Base-by-base conservation (phyloP, 441 rosid species). In the Populus tomentosa region DNA sequence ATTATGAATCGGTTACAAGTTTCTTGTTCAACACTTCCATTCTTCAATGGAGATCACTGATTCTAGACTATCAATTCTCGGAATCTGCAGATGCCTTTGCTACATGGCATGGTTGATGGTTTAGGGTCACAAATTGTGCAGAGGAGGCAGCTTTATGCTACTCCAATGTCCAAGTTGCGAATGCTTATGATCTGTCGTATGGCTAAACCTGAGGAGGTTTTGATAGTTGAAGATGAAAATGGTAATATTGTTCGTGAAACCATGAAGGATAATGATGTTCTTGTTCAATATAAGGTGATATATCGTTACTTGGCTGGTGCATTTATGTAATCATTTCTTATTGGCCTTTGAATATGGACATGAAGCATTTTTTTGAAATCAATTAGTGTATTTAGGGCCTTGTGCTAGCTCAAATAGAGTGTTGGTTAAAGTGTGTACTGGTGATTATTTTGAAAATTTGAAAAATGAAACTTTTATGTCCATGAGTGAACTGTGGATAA, bases 191-290 rank as follows among this genome's bases (percentile, higher is more conserved):
- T 97, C 64, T 91, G 90, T 74, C 98, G 99, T 38, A 97, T 97
- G 99, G 99, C 99, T 28, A 97, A 97, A 87, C 99, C 99, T 72
- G 99, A 97, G 82, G 99, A 97, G 84, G 99, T 97, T 80, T 84
- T 97, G 61, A 92, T 97, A 67, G 99, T 97, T 85, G 99, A 97
- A 90, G 99, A 97, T 91, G 99, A 97, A 88, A 97, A 97, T 86
- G 99, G 99, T 20, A 97, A 97, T 84, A 95, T 95, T 65, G 99
- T 95, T 69, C 98, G 98, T 72, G 99, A 93, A 90, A 97, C 99
- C 69, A 82, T 97, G 99, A 97, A 97, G 85, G 99, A 97, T 86
- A 95, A 97, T 76, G 99, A 97, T 88, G 98, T 97, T 80, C 99
- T 95, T 79, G 99, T 97, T 79, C 99, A 97, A 72, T 97, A 95